These are phyloP conservation scores for Pseudogymnoascus sp. DNA, from an alignment of 2,329 filamentous ascomycete species.

Conservation along the genomic window DNA sequence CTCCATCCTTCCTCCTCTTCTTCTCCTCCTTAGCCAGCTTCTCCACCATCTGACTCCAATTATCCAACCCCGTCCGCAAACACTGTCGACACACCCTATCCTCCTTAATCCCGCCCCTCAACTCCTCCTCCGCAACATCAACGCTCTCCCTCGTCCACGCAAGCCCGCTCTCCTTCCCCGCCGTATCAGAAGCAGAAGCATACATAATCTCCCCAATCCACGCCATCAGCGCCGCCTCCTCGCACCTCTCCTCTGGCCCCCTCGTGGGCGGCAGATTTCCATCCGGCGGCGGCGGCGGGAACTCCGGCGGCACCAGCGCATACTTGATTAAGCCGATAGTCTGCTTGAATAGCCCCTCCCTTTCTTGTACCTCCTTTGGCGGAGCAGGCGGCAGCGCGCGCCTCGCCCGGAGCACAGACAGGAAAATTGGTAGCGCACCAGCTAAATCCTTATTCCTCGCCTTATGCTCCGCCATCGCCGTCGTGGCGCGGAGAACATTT, in stretches of 20 bases:
- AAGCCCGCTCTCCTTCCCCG: conserved; percentile 58
- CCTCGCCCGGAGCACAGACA: conserved; percentile 74
- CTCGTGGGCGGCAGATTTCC: conserved; percentile 62
- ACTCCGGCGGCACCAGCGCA: conserved; percentile 45
- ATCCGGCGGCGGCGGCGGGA: conserved; percentile 61
- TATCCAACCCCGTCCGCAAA: conserved; percentile 63
- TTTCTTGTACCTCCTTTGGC: conserved; percentile 17
- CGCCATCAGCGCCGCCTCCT: conserved; percentile 77
- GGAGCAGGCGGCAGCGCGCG: conserved; percentile 44
- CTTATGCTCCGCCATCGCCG: conserved; percentile 68
- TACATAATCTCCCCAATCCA: conserved; percentile 94
- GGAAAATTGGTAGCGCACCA: conserved; percentile 70
- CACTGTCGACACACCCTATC: conserved; percentile 66
- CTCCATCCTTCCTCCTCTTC: conserved; percentile 14
- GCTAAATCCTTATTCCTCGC: conserved; percentile 60
- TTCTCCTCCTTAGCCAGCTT: conserved; percentile 40
- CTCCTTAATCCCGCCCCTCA: conserved; percentile 28
- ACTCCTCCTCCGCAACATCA: conserved; percentile 64
- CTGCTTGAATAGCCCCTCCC: conserved; percentile 18
- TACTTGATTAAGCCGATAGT: conserved; percentile 24
- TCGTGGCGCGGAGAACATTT: conserved; percentile 69
- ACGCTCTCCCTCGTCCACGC: conserved; percentile 88
- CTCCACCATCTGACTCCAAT: conserved; percentile 76
- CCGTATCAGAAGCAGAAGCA: conserved; percentile 42
- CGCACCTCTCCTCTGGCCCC: conserved; percentile 58